Base-by-base conservation (phyloP, 768 basidiomycete genomes). In the Fibroporia radiculosa region DNA sequence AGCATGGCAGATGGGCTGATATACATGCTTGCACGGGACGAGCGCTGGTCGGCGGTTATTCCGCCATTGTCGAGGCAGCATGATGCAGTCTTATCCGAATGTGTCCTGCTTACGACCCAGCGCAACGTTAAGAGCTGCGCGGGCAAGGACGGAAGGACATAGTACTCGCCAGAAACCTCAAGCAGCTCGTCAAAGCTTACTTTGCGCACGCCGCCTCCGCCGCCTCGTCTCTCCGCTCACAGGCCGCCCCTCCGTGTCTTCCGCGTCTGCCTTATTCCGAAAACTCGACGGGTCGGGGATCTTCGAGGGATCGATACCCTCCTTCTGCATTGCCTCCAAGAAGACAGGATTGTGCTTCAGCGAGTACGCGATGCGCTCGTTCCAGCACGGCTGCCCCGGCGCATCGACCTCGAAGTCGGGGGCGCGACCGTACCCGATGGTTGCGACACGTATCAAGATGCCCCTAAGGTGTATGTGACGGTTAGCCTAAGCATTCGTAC, bases 391-490 rank as follows among this genome's bases (percentile, higher is more conserved):
- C 47, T 78, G 69, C 10, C 66, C 66, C 0, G 64, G 66, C 3
- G 77, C 72, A 12, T 61, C 55, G 7, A 73, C 49, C 42, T 67
- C 64, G 52, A 76, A 80, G 8, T 67, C 66, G 3, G 77, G 75
- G 10, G 51, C 20, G 2, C 61, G 66, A 1, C 56, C 68, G 44
- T 77, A 80, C 3, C 77, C 80, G 14, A 74, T 59, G 10, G 55
- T 56, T 0, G 80, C 78, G 4, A 66, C 66, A 20, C 62, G 63
- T 41, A 81, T 73, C 18, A 80, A 62, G 39, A 81, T 77, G 1
- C 70, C 63, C 8, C 77, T 79, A 49, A 26, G 19, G 40, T 14
- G 20, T 6, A n/a, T n/a, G n/a, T n/a, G n/a, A n/a, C n/a, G n/a
- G 26, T 20, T 7, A 26, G 18, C 24, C 18, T 2, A 12, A 18